These are phyloP conservation scores for Leccinum subgranulosum DNA, from an alignment of 768 basidiomycete species.

Conservation along the genomic window DNA sequence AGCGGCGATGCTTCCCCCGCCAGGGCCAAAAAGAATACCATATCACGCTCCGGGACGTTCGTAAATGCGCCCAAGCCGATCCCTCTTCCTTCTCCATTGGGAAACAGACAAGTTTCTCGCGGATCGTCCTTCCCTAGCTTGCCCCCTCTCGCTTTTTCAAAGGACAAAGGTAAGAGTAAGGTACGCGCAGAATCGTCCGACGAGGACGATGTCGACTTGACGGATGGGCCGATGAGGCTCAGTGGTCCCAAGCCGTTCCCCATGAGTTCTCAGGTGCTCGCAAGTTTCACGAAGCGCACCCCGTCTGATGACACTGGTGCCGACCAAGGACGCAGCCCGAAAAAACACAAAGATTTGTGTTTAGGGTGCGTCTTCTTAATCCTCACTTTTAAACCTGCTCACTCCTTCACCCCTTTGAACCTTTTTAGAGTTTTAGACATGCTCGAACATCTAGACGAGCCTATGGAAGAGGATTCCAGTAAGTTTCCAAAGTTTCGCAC, in stretches of 20 bases:
- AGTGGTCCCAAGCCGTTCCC: conserved; percentile 38
- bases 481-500: conserved; percentile 13
- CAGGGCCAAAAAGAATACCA: conserved; percentile 9
- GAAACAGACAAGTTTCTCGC: conserved; percentile 4
- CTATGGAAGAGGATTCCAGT: conserved; percentile 42
- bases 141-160: conserved; percentile 20
- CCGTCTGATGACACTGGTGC: conserved; percentile 34
- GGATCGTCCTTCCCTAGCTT: conserved; percentile 21
- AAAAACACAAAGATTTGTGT: conserved; percentile 33
- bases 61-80: not conserved
- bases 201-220: not conserved
- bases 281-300: conserved; percentile 29
- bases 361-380: conserved; percentile 9
- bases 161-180: conserved; percentile 24
- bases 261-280: conserved; percentile 46
- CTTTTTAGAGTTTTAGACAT: conserved; percentile 3
- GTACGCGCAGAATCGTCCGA: conserved; percentile 2
- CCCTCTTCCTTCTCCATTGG: conserved; percentile 23
- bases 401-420: not conserved
- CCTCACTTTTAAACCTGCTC: conserved; percentile 10
- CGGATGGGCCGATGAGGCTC: not conserved
- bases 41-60: conserved; percentile 8
- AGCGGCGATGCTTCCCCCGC: conserved; percentile 10
- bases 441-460: conserved; percentile 18
- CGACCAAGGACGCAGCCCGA: conserved; percentile 25